Evolutionary conservation across 2,329 filamentous ascomycete species (phyloP).

Genomic region (Trichophyton schoenleinii): DNA sequence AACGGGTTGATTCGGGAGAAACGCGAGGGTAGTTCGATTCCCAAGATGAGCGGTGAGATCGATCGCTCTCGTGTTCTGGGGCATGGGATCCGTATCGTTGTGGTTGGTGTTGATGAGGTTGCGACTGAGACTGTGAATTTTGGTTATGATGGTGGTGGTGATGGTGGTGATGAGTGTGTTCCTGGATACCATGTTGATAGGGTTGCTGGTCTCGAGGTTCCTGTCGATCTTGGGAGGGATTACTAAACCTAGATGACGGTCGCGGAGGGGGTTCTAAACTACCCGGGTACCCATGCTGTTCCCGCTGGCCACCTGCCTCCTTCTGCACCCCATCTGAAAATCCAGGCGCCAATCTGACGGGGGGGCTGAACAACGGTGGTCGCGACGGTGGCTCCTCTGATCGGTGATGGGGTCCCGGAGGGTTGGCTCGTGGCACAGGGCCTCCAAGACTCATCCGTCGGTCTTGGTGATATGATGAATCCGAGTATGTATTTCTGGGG

Average conservation of each 20-base stretch:
- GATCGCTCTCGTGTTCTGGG: slow-evolving; percentile 24
- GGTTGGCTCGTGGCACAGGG: slow-evolving; percentile 32
- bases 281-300: slow-evolving; percentile 21
- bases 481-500: slow-evolving; percentile 25
- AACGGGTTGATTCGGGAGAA: slow-evolving; percentile 29
- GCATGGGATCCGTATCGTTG: slow-evolving; percentile 20
- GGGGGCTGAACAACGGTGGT: slow-evolving; percentile 25
- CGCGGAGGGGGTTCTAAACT: slow-evolving; percentile 17
- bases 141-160: slow-evolving; percentile 8
- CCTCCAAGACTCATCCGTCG: slow-evolving; percentile 34
- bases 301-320: slow-evolving; percentile 15
- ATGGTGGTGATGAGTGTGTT: slow-evolving; percentile 20
- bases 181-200: slow-evolving; percentile 14
- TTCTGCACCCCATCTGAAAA: slow-evolving; percentile 18
- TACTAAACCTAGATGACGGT: slow-evolving; percentile 22
- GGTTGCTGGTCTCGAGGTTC: slow-evolving; percentile 25
- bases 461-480: slow-evolving; percentile 23
- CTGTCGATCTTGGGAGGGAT: slow-evolving; percentile 27
- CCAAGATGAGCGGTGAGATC: slow-evolving; percentile 22
- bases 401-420: slow-evolving; percentile 20
- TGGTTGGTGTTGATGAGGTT: slow-evolving; percentile 13
- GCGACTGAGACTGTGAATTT: neutral
- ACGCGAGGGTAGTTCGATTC: slow-evolving; percentile 28
- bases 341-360: slow-evolving; percentile 19
- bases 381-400: slow-evolving; percentile 25